These are phyloP conservation scores for Phytophthora vignae DNA, from an alignment of 352 stramenopile species.

Conservation along the genomic window DNA sequence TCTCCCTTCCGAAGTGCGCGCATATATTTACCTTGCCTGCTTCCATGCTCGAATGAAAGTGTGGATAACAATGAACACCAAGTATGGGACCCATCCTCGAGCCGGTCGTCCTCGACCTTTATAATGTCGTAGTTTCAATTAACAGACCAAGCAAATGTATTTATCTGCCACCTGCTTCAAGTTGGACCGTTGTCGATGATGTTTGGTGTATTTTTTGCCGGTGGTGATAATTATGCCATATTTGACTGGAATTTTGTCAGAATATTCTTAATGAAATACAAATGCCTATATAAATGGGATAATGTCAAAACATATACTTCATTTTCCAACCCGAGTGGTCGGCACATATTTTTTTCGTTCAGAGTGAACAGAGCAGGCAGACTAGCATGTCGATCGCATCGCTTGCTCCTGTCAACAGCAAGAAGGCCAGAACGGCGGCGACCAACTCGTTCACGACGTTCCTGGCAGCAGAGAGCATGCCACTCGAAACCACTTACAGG, in stretches of 20 bases:
- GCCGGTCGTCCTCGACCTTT: too few species aligned
- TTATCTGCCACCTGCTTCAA: background rate
- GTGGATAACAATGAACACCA: background rate
- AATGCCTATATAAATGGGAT: too few species aligned
- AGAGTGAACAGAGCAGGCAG: too few species aligned
- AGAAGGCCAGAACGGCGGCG: background rate
- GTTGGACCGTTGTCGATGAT: background rate
- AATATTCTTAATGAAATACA: too few species aligned
- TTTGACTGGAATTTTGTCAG: too few species aligned
- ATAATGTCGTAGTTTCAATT: too few species aligned
- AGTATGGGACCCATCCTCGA: background rate
- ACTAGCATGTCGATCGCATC: background rate
- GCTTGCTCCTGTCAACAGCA: background rate
- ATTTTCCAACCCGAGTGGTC: too few species aligned
- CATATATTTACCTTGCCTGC: constrained; percentile 3
- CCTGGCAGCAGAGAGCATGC: constrained; percentile 2
- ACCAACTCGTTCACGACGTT: constrained; percentile 11
- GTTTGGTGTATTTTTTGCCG: background rate
- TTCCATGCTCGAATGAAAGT: constrained; percentile 1
- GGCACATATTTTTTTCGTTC: too few species aligned
- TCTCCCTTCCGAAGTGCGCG: background rate
- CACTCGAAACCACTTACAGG: background rate
- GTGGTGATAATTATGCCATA: too few species aligned
- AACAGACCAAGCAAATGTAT: too few species aligned
- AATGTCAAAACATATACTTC: too few species aligned